Conservation (phyloP, 257 asterid genomes). For the Phtheirospermum japonicum region DNA sequence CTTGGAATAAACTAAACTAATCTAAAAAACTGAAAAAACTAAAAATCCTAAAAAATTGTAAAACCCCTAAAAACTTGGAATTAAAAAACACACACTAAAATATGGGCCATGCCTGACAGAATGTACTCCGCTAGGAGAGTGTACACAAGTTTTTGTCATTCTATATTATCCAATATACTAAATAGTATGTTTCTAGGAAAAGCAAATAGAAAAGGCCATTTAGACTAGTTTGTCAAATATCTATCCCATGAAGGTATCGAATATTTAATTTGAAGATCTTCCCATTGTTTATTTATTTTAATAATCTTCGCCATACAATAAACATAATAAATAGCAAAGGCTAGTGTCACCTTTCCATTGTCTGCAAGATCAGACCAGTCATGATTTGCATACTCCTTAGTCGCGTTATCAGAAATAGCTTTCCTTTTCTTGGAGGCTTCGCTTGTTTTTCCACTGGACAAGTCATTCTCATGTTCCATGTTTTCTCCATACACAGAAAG, state of each 20-base stretch:
- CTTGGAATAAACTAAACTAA: too few relatives aligned
- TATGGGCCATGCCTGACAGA: too few relatives aligned
- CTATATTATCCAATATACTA: too few relatives aligned
- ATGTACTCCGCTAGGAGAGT: too few relatives aligned
- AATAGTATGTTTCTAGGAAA: too few relatives aligned
- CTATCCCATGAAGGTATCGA: not conserved
- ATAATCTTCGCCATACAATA: slow-evolving; percentile 4
- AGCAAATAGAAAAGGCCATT: not conserved
- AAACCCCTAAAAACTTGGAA: not conserved
- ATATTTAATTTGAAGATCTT: not conserved
- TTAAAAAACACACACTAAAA: not conserved
- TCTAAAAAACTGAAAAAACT: too few relatives aligned
- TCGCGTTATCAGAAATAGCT: slow-evolving; percentile 63
- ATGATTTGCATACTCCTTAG: slow-evolving; percentile 52
- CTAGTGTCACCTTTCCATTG: slow-evolving; percentile 67
- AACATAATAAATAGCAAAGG: slow-evolving; percentile 17
- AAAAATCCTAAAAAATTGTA: not conserved
- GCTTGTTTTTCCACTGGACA: slow-evolving; percentile 41
- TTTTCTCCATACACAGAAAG: slow-evolving; percentile 76
- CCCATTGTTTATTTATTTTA: not conserved
- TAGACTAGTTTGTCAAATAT: too few relatives aligned
- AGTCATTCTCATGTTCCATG: slow-evolving; percentile 50
- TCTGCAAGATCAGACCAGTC: slow-evolving; percentile 90
- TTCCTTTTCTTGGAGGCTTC: slow-evolving; percentile 74
- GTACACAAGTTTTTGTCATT: too few relatives aligned